phyloP scores from a whole-genome alignment of 192 early-diverging fungal genomes.

The Lobosporangium transversale region DNA sequence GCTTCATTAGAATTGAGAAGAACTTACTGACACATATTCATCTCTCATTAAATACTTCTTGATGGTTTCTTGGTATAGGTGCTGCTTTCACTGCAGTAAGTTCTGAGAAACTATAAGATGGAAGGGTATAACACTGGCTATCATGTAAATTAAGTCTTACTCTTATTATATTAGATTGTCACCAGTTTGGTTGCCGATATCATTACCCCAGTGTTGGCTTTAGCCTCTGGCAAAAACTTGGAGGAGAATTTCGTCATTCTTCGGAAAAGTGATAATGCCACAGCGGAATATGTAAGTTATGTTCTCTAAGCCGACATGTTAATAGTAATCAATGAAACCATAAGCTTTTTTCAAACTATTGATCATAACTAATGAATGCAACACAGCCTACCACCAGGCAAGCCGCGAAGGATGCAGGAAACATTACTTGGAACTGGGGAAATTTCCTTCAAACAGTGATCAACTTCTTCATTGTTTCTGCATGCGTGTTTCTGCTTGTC shows the following conservation, averaged over 20 bases:
- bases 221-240: conserved; percentile 62
- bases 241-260: conserved; percentile 53
- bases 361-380: not conserved
- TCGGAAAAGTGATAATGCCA: conserved; percentile 33
- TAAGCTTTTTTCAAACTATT: not conserved
- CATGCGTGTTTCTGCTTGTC: conserved; percentile 68
- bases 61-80: conserved; percentile 13
- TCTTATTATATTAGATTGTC: conserved; percentile 17
- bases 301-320: not conserved
- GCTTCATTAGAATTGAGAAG: not conserved
- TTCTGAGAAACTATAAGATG: not conserved
- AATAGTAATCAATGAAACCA: not conserved
- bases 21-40: not conserved
- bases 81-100: conserved; percentile 49
- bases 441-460: conserved; percentile 70
- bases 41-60: not conserved
- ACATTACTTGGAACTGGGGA: conserved; percentile 69
- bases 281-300: not conserved
- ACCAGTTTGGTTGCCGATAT: conserved; percentile 62
- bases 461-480: conserved; percentile 71
- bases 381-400: conserved; percentile 19
- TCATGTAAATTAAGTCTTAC: not conserved
- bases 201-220: conserved; percentile 64
- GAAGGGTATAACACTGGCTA: too few species aligned
- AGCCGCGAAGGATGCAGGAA: conserved; percentile 52